Conservation (phyloP, 257 asterid species). For the Solanum peruvianum region DNA sequence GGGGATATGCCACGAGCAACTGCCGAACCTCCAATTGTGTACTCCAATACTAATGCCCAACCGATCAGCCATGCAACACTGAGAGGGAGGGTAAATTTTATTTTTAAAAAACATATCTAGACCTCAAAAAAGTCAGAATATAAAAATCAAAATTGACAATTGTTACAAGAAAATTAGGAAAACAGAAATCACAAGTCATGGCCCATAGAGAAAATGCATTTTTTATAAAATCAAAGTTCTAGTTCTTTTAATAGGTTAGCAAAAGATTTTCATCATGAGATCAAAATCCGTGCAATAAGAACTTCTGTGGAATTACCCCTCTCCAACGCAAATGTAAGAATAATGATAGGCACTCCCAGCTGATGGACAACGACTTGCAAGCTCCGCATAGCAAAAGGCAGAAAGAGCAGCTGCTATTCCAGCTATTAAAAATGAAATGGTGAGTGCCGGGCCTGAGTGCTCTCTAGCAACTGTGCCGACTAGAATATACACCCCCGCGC, state of each 20-base stretch:
- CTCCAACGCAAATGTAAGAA: constrained; percentile 90
- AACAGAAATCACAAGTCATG: not conserved
- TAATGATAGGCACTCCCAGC: constrained; percentile 99
- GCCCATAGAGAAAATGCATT: not conserved
- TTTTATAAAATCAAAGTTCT: not conserved
- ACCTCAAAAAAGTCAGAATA: not conserved
- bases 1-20: constrained; percentile 99
- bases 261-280: not conserved
- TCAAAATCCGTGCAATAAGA: not conserved
- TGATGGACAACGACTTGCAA: constrained; percentile 89
- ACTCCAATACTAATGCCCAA: constrained; percentile 91
- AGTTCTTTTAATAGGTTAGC: not conserved
- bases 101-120: not conserved
- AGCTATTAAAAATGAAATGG: constrained; percentile 81
- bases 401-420: constrained; percentile 98
- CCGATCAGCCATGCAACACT: constrained; percentile 98
- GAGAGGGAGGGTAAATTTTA: not conserved
- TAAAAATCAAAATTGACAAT: not conserved
- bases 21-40: constrained; percentile 96
- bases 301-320: constrained; percentile 39
- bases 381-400: constrained; percentile 92
- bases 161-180: not conserved
- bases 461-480: constrained; percentile 96
- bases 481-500: constrained; percentile 93
- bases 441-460: constrained; percentile 91